Evolutionary conservation across 371 early-diverging fungal species (phyloP), one percentile per base, ranked within the genome.

Genomic region (Massospora cicadina): DNA sequence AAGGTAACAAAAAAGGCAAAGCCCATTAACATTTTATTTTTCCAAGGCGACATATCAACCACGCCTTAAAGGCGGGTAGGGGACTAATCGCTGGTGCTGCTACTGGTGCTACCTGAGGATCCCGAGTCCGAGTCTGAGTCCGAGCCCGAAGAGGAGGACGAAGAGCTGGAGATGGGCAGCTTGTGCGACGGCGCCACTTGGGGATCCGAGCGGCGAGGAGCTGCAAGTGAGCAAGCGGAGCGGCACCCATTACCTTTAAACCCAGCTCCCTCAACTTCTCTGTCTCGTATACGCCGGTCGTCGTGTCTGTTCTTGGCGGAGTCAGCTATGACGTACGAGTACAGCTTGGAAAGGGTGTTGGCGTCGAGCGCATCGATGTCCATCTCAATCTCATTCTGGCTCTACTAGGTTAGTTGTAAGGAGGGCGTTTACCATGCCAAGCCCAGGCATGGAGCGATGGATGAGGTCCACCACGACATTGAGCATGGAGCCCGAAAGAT

Each of bases 321-420:
- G 68, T 57, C 21, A 68, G 69, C 12, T 61, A 57, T 27, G 67
- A 68, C 62, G 63, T 67, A 2, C 31, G 57, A 33, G 65, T 91
- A 91, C 66, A 98, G 73, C 70, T 81, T 80, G 71, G 82, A 83
- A 33, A 95, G 79, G 13, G 95, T 93, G n/a, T 68, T 73, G 66
- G 80, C 76, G 69, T 90, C 90, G 55, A 98, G 75, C 0, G 89
- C 76, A 67, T 93, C 93, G 69, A 98, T 93, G 68, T 98, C 98
- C 63, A 98, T 78, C 68, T 94, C 96, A 67, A 69, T 69, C 30
- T 71, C 73, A 23, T 71, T 70, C 28, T 67, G 27, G 3, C 30
- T 29, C 60, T 58, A 64, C 66, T 57, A 33, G n/a, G 23, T 58
- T 70, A 25, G 55, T 26, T 58, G 7, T 23, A 63, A 53, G n/a